phyloP scores from a whole-genome alignment of 2,329 filamentous ascomycete genomes.

The Diaporthe citrichinensis region DNA sequence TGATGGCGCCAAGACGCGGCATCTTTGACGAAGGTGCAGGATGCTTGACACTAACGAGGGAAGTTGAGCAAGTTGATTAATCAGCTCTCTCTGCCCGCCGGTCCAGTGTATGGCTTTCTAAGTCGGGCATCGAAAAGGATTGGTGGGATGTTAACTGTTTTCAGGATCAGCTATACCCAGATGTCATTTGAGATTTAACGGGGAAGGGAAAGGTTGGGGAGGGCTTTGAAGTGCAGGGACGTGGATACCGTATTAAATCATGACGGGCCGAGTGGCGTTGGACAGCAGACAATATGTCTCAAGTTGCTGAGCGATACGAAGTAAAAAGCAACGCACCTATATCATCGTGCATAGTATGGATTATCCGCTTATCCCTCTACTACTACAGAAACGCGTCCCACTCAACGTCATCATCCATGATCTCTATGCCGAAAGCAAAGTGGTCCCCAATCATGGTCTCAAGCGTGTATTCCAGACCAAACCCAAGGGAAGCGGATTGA shows the following conservation, averaged over 20 bases:
- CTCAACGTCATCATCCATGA: background rate
- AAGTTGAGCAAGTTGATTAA: conserved; percentile 14
- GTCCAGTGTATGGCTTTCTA: background rate
- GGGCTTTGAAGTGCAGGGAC: background rate
- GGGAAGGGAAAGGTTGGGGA: background rate
- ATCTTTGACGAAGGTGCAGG: background rate
- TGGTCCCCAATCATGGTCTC: background rate
- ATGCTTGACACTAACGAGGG: background rate
- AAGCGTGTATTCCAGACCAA: background rate
- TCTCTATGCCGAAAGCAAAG: background rate
- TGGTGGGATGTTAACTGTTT: background rate
- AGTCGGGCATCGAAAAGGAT: background rate
- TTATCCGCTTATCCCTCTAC: background rate
- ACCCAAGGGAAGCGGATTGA: background rate
- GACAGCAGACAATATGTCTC: background rate
- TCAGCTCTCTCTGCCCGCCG: background rate
- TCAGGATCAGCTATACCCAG: background rate
- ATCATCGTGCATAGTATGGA: no score
- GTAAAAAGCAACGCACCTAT: no score
- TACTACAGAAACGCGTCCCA: background rate
- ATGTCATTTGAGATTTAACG: background rate
- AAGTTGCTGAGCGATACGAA: background rate
- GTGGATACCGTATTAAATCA: background rate
- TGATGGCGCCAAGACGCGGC: background rate
- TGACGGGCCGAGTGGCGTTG: background rate